Percentiles rank a stretch among this genome's conserved stretches.
Conservation (phyloP, 2,329 filamentous ascomycete genomes). For the Dendrostoma leiphaemia region DNA sequence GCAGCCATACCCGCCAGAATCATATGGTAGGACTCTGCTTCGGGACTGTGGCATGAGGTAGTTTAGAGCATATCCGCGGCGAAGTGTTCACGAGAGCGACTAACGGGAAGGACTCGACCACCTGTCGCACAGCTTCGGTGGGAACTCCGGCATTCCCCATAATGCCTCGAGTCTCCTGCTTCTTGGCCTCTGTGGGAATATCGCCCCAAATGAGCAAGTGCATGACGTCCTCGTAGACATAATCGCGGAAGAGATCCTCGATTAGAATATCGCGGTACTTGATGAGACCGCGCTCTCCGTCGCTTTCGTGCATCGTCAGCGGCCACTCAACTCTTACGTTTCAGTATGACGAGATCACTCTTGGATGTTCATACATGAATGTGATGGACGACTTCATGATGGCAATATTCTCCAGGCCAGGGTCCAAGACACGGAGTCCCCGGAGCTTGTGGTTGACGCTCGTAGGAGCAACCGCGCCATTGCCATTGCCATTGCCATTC, state of each 20-base stretch:
- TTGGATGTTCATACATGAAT: too few species aligned
- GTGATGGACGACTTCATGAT: too few species aligned
- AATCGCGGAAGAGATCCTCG: slow-evolving; percentile 46
- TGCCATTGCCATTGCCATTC: too few species aligned
- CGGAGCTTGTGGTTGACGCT: too few species aligned
- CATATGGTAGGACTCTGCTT: neutral
- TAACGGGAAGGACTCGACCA: slow-evolving; percentile 46
- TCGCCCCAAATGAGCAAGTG: slow-evolving; percentile 51
- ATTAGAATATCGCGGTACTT: slow-evolving; percentile 51
- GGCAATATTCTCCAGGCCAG: too few species aligned
- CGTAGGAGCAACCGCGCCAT: too few species aligned
- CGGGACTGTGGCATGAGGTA: neutral
- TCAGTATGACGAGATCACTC: too few species aligned
- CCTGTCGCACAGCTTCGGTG: slow-evolving; percentile 49
- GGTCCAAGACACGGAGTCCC: too few species aligned
- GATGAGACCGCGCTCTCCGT: slow-evolving; percentile 47
- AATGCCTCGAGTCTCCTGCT: slow-evolving; percentile 41
- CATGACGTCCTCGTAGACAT: slow-evolving; percentile 47
- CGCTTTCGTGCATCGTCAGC: slow-evolving; percentile 19
- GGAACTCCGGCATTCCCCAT: slow-evolving; percentile 47
- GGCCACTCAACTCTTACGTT: too few species aligned
- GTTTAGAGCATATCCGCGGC: neutral
- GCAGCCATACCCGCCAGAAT: neutral
- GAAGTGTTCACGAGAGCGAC: slow-evolving; percentile 37
- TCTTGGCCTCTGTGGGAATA: slow-evolving; percentile 36